Percentiles rank a stretch among this genome's conserved stretches.
phyloP scores from a whole-genome alignment of 768 basidiomycete genomes.

The Porpolomopsis calyptriformis region DNA sequence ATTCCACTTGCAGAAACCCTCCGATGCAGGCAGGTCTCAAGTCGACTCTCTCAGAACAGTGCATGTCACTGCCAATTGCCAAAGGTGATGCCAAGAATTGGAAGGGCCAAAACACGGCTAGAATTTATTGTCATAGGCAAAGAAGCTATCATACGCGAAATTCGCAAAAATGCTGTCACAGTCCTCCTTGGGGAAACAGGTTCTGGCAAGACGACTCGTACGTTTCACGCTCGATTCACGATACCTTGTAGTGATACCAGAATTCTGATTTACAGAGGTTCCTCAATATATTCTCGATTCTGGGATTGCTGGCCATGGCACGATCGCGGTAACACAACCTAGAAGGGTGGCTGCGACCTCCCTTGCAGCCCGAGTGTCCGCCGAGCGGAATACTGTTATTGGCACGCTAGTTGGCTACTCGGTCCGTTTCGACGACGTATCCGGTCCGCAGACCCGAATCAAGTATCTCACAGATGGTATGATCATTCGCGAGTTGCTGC shows the following conservation, averaged over 20 bases:
- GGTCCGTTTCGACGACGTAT: constrained; percentile 88
- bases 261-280: constrained; percentile 50
- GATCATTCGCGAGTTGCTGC: constrained; percentile 86
- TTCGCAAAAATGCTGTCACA: constrained; percentile 69
- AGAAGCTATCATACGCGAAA: constrained; percentile 63
- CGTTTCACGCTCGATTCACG: no score
- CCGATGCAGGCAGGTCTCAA: no score
- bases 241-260: no score
- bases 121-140: no score
- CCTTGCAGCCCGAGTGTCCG: constrained; percentile 83
- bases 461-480: constrained; percentile 98
- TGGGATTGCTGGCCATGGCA: constrained; percentile 55
- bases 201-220: constrained; percentile 97
- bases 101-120: no score
- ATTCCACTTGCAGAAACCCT: no score
- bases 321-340: constrained; percentile 91
- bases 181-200: constrained; percentile 95
- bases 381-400: constrained; percentile 62
- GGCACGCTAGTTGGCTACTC: constrained; percentile 86
- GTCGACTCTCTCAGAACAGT: no score
- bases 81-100: no score
- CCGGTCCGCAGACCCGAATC: constrained; percentile 63
- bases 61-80: no score
- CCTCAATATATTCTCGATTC: constrained; percentile 92
- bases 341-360: constrained; percentile 91